Base-by-base conservation (phyloP, 179 eudicot genomes). In the Corrigiola litoralis region DNA sequence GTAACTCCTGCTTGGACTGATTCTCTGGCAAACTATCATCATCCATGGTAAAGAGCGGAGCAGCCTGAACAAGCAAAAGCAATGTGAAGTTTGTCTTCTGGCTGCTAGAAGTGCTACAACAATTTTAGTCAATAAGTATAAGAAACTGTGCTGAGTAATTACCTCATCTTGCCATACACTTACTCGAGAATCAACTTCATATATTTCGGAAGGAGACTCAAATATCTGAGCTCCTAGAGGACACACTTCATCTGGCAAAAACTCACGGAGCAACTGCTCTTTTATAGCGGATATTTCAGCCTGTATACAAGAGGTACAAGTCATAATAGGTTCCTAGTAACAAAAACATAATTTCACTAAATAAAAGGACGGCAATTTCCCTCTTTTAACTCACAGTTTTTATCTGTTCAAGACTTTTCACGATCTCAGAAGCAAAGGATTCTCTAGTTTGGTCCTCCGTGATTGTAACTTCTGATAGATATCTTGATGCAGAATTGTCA, bases 241-340 rank as follows among this genome's bases (percentile, higher is more conserved):
- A 63, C 96, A 82, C 72, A 84, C 89, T 54, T 85, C 92, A 69
- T 94, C 97, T 59, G 99, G 99, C 59, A 80, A 67, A 72, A 90
- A 94, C 46, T 86, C 87, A 29, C 79, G 76, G 1, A 94, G 84
- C 75, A 94, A 78, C 66, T 94, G 89, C 61, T 90, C 87, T 77
- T 72, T 82, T 56, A 82, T 74, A 16, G 64, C 63, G 58, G 72
- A 71, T 45, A 71, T 72, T 76, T 94, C 89, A 68, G 78, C 79
- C 95, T 86, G 83, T 72, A 74, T 45, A 70, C 42, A 42, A 16
- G 25, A 65, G 42, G 24, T 58, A 77, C 60, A 58, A 29, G 54
- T 51, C 76, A 73, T 34, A 44, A 44, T 41, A 68, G 9, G 47
- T n/a, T 47, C 17, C 27, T 42, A 52, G 66, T 23, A 33, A 46